Base-by-base conservation (phyloP, 768 basidiomycete species). In the Termitomyces heimii region DNA sequence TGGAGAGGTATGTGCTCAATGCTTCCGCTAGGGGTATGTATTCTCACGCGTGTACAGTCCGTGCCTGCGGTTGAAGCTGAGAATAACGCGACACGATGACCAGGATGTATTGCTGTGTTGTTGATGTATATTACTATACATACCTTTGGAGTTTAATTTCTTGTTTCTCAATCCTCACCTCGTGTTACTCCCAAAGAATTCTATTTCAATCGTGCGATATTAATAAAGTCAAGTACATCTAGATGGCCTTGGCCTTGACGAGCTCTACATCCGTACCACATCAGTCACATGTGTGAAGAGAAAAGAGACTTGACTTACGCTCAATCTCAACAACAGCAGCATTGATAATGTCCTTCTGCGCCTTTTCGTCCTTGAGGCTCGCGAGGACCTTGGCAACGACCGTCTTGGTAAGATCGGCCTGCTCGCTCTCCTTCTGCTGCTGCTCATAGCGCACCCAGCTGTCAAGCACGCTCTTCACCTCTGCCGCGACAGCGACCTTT, bases 371-470 rank as follows among this genome's bases (percentile, higher is more conserved):
- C 70, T 82, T 77, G 62, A 98, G 73, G 65, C 78, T 79, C 69
- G 86, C 84, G 69, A 92, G 79, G 61, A 98, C 96, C 71, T 91
- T 93, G 57, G 85, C 83, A 65, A 97, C 90, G 70, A 99, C 89
- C 52, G 79, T 76, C 81, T 88, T 86, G 62, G 94, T 88, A 56
- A 99, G 85, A 51, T 92, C 90, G 32, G 85, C 81, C 82, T 99
- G 97, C 77, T 99, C 94, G 68, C 83, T 89, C 80, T 99, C 95
- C 80, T 97, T 94, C 69, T 85, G 80, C 71, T 95, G 92, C 70
- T 97, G 95, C 79, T 98, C 96, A 75, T 86, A 94, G 70, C 97
- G 90, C 56, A 94, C 96, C 95, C 95, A 97, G 71, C 90, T 92
- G 79, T 98, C 97, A 56, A 99, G 84, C 40, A 98, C 95, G 31